Percentiles rank a stretch among this genome's conserved stretches.
Conservation (phyloP, 108 stramenopile genomes). For the Fragilaria crotonensis region DNA sequence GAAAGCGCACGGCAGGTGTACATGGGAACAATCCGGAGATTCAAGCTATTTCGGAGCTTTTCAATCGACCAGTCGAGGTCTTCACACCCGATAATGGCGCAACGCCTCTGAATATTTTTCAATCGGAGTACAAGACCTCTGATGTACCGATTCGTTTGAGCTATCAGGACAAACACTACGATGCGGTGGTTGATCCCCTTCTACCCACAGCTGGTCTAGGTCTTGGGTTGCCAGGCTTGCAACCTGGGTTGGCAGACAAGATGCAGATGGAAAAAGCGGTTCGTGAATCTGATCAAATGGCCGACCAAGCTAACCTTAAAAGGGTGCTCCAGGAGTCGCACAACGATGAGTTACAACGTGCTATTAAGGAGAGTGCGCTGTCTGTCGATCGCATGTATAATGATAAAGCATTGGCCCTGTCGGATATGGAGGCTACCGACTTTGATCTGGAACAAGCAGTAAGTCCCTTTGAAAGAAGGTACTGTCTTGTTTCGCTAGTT, state of each 20-base stretch:
- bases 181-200: slow-evolving; percentile 73
- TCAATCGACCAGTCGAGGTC: slow-evolving; percentile 89
- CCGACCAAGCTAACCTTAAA: slow-evolving; percentile 43
- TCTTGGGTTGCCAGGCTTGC: slow-evolving; percentile 66
- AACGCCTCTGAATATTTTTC: slow-evolving; percentile 79
- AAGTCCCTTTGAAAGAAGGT: background rate
- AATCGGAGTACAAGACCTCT: slow-evolving; percentile 53
- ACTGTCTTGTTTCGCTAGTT: background rate
- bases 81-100: slow-evolving; percentile 61
- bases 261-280: slow-evolving; percentile 70
- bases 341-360: slow-evolving; percentile 42
- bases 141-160: slow-evolving; percentile 71
- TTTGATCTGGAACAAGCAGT: slow-evolving; percentile 81
- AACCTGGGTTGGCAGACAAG: slow-evolving; percentile 74
- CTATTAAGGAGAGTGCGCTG: slow-evolving; percentile 38
- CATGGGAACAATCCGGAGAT: slow-evolving; percentile 97
- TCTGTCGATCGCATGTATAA: slow-evolving; percentile 40
- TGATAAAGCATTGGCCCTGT: slow-evolving; percentile 56
- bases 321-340: slow-evolving; percentile 43
- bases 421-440: slow-evolving; percentile 70
- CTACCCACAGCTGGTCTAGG: slow-evolving; percentile 78
- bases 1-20: slow-evolving; percentile 75
- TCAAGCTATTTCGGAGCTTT: slow-evolving; percentile 93
- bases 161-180: slow-evolving; percentile 86
- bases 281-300: slow-evolving; percentile 41